A percentile compares a stretch with the other conserved stretches of the same genome.
Evolutionary conservation across 208 protist genomes (phyloP).

Genomic region (Leishmania lainsoni): DNA sequence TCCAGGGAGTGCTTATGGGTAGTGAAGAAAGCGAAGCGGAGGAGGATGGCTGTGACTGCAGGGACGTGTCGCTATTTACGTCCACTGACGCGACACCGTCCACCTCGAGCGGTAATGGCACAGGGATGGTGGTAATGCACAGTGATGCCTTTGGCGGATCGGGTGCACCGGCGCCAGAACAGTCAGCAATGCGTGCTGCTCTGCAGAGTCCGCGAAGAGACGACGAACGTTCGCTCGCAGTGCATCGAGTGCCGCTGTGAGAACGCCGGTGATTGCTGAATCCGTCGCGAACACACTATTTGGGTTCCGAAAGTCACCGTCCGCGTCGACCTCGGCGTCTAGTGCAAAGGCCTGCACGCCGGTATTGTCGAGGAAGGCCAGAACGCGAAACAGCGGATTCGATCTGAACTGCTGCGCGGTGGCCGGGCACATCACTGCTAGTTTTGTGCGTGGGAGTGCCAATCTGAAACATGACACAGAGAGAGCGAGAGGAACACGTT

Average conservation of each 20-base stretch:
- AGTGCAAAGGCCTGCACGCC: constrained; percentile 69
- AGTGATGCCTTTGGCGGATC: not conserved
- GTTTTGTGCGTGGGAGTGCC: not conserved
- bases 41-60: not conserved
- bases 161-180: constrained; percentile 33
- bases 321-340: constrained; percentile 19
- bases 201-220: constrained; percentile 47
- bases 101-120: not conserved
- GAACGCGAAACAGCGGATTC: constrained; percentile 74
- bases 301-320: constrained; percentile 50
- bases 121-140: constrained; percentile 2
- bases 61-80: not conserved
- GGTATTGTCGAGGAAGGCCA: constrained; percentile 86
- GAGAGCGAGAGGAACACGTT: not conserved
- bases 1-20: constrained; percentile 31
- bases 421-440: constrained; percentile 2
- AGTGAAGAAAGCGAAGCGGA: not conserved
- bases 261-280: constrained; percentile 47
- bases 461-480: not conserved
- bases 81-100: not conserved
- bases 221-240: constrained; percentile 53
- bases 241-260: constrained; percentile 44
- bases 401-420: constrained; percentile 40
- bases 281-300: constrained; percentile 37
- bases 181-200: constrained; percentile 42